Evolutionary conservation across 2,329 filamentous ascomycete genomes (phyloP), one percentile per base, ranked within the genome.

Genomic region (Chaetomium globosum): DNA sequence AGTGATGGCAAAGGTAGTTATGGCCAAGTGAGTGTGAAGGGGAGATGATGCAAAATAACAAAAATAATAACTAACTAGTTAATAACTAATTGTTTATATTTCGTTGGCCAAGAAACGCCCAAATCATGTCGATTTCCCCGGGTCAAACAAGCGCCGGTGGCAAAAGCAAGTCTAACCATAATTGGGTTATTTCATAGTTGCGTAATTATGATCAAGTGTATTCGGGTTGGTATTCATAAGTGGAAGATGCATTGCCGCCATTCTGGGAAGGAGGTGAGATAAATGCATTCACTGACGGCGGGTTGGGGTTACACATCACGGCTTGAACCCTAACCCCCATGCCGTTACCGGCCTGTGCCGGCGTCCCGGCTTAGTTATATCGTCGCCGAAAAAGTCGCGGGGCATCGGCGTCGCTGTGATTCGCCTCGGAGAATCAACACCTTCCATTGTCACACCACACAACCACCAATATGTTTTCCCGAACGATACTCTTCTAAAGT

Each of bases 401-500:
- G 6, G 56, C 26, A 63, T 46, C 39, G 28, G 36, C 56, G 5
- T 36, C 4, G 12, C 16, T 53, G 13, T 26, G 23, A 48, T 46
- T 63, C 55, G 33, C 61, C 31, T 36, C 53, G 16, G 30, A 26
- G 19, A 43, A 19, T 43, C 43, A 12, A 21, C 36, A 36, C 43
- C 39, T 26, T 16, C 21, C 26, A 33, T 13, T 10, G 33, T 21
- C 62, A 48, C 43, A 36, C 36, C 21, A 28, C 53, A 28, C 39
- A 33, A 61, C 51, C 26, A 63, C 26, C 31, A 66, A 48, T 10
- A 70, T 70, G 69, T 63, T 71, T n/a, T 31, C 69, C 26, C 28
- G 69, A 59, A 64, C 69, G 0, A 28, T 72, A 23, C 49, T 73
- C 43, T 68, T 68, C 70, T 54, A 69, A 68, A 68, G 71, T 70